phyloP scores from a whole-genome alignment of 2,329 filamentous ascomycete species.

The Fusarium sp. region DNA sequence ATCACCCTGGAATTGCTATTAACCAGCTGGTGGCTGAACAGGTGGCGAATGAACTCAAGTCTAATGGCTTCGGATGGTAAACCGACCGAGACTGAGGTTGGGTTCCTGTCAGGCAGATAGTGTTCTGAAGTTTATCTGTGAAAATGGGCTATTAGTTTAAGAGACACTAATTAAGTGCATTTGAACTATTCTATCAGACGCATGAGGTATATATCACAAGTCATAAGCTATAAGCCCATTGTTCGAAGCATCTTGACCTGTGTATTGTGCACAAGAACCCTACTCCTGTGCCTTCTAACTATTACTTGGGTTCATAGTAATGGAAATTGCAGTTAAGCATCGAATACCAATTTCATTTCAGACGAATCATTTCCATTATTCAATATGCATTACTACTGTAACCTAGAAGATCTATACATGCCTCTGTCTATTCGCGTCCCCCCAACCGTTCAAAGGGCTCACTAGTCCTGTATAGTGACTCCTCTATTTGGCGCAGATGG shows the following conservation, averaged over 20 bases:
- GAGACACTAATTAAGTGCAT: fast-evolving
- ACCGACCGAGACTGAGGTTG: fast-evolving
- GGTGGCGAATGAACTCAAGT: constrained; percentile 41
- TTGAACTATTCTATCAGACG: fast-evolving
- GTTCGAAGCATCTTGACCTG: too few species aligned
- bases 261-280: fast-evolving
- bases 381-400: background rate
- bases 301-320: background rate
- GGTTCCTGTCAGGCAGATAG: fast-evolving
- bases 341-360: fast-evolving
- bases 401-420: background rate
- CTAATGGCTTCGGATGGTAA: constrained; percentile 9
- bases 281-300: fast-evolving
- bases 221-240: too few species aligned
- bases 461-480: too few species aligned
- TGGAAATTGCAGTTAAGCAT: fast-evolving
- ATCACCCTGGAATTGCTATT: constrained; percentile 55
- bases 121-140: too few species aligned
- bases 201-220: fast-evolving
- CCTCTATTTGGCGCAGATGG: constrained; percentile 44
- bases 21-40: constrained; percentile 53
- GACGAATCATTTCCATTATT: too few species aligned
- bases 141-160: fast-evolving
- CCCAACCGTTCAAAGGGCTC: background rate
- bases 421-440: too few species aligned